phyloP scores from a whole-genome alignment of 225 moss, liverwort and hornwort genomes.

The Asterella californica region DNA sequence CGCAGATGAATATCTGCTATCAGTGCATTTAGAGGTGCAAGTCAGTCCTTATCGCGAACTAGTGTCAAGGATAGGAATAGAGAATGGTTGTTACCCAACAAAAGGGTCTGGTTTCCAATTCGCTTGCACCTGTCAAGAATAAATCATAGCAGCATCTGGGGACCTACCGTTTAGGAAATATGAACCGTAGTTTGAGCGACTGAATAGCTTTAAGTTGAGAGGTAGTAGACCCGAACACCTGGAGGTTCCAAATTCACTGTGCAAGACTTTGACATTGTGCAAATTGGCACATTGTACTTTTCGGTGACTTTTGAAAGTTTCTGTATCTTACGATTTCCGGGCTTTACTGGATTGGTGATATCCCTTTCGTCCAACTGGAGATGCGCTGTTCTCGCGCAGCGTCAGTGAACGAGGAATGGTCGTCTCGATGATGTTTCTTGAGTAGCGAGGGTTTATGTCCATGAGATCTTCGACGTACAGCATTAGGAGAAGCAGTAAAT shows the following conservation, averaged over 20 bases:
- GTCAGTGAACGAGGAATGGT: too few relatives aligned
- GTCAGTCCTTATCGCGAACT: not conserved
- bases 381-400: too few relatives aligned
- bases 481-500: too few relatives aligned
- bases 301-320: not conserved
- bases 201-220: conserved; percentile 1
- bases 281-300: conserved; percentile 19
- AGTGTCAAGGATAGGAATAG: not conserved
- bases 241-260: not conserved
- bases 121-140: not conserved
- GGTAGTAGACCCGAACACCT: not conserved
- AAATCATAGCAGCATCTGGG: not conserved
- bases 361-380: too few relatives aligned
- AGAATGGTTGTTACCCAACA: not conserved
- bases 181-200: not conserved
- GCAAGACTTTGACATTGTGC: conserved; percentile 9
- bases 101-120: not conserved
- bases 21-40: not conserved
- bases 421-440: too few relatives aligned
- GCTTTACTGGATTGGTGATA: not conserved
- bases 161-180: not conserved
- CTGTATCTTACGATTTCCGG: not conserved
- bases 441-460: too few relatives aligned
- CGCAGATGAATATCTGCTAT: conserved; percentile 14
- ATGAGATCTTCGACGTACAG: too few relatives aligned